Conservation (phyloP, 768 basidiomycete species). For the Leccinum disarticulatum region DNA sequence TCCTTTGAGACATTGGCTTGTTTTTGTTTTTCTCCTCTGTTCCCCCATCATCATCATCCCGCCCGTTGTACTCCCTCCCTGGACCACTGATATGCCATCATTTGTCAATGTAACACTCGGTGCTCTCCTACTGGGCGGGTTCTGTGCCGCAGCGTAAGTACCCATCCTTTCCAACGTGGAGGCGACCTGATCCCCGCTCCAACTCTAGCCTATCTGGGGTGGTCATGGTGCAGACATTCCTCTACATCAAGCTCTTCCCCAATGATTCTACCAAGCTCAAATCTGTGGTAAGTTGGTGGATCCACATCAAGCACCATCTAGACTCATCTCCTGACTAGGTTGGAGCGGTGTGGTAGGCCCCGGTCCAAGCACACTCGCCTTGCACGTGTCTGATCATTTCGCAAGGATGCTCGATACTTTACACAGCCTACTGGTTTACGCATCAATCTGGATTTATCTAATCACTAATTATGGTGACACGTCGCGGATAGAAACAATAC, state of each 20-base stretch:
- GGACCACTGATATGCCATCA: constrained; percentile 8
- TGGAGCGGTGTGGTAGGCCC: constrained; percentile 26
- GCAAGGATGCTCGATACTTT: constrained; percentile 36
- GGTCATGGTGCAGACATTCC: constrained; percentile 26
- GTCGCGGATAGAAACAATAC: constrained; percentile 41
- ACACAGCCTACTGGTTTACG: constrained; percentile 42
- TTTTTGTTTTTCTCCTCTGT: neutral
- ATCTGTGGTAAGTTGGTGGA: constrained; percentile 18
- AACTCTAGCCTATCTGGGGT: constrained; percentile 29
- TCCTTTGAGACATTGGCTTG: neutral
- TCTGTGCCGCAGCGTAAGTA: constrained; percentile 29
- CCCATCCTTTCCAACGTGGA: neutral
- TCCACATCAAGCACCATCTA: neutral
- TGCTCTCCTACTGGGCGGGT: constrained; percentile 32
- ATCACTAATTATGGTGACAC: constrained; percentile 43
- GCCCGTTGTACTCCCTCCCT: neutral
- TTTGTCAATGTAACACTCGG: constrained; percentile 24
- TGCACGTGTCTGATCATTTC: neutral
- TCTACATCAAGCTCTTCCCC: constrained; percentile 33
- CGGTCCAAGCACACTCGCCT: neutral
- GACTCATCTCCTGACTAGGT: constrained; percentile 18
- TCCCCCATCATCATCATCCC: neutral
- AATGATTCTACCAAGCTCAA: constrained; percentile 22
- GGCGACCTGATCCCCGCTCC: neutral
- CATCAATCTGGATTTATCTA: constrained; percentile 44